phyloP scores from a whole-genome alignment of 116 monocot genomes.

The Trichopus zeylanicus region DNA sequence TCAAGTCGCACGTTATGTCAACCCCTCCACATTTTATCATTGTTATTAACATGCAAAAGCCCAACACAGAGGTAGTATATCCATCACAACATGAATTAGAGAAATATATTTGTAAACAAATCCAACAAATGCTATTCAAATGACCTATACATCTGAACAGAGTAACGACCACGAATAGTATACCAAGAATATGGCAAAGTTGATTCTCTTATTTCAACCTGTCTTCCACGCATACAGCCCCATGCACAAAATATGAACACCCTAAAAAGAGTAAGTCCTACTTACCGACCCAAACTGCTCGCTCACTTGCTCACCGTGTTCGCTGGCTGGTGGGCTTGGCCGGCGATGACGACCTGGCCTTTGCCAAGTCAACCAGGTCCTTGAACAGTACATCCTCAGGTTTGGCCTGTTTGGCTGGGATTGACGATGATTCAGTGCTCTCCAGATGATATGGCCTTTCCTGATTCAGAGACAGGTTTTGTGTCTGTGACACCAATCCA shows the following conservation, averaged over 20 bases:
- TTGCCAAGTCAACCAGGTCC: slow-evolving; percentile 93
- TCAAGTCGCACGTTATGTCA: too few species aligned
- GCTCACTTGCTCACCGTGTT: slow-evolving; percentile 53
- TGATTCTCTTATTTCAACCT: not conserved
- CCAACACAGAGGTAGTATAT: too few species aligned
- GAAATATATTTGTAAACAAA: too few species aligned
- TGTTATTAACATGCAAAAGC: too few species aligned
- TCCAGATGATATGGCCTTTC: slow-evolving; percentile 8
- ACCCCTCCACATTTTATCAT: too few species aligned
- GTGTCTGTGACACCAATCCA: slow-evolving; percentile 27
- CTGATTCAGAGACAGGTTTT: slow-evolving; percentile 41
- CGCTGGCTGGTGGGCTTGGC: slow-evolving; percentile 47
- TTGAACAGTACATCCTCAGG: slow-evolving; percentile 84
- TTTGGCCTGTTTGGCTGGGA: slow-evolving; percentile 25
- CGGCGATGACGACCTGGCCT: slow-evolving; percentile 42
- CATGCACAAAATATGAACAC: not conserved
- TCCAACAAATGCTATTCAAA: too few species aligned
- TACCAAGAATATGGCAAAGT: not conserved
- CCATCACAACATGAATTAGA: too few species aligned
- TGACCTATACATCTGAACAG: too few species aligned
- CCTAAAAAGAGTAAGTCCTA: not conserved
- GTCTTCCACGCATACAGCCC: not conserved
- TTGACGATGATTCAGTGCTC: slow-evolving; percentile 11
- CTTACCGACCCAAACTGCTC: not conserved
- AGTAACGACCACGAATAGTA: too few species aligned